Evolutionary conservation across 495 filamentous ascomycete species (phyloP).

Genomic region (Penicillium angulare): DNA sequence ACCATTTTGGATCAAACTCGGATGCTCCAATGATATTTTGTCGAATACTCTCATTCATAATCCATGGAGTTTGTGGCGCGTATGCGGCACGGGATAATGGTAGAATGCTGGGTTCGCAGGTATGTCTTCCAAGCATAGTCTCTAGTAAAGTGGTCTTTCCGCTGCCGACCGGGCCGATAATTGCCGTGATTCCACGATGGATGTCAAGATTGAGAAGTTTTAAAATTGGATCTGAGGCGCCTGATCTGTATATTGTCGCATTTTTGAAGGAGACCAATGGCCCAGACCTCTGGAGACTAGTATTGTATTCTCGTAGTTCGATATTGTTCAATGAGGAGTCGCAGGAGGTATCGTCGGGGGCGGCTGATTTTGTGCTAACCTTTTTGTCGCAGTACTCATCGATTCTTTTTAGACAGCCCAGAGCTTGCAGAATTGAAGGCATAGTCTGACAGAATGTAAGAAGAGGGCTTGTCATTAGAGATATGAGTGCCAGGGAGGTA

Average conservation of each 20-base stretch:
- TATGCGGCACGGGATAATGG: constrained; percentile 23
- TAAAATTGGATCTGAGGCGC: neutral
- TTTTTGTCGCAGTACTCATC: constrained; percentile 20
- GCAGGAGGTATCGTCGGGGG: too few species aligned
- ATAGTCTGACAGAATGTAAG: constrained; percentile 25
- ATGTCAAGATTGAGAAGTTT: constrained; percentile 3
- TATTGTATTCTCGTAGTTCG: neutral
- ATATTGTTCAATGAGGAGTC: too few species aligned
- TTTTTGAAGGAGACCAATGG: constrained; percentile 1
- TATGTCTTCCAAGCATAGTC: constrained; percentile 10
- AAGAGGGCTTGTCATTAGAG: constrained; percentile 28
- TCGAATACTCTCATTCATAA: constrained; percentile 39
- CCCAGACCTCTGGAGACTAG: neutral
- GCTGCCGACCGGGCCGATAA: constrained; percentile 39
- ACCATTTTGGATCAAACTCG: constrained; percentile 27
- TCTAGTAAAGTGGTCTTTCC: constrained; percentile 41
- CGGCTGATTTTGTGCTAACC: neutral
- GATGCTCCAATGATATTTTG: constrained; percentile 25
- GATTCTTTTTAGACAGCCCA: constrained; percentile 32
- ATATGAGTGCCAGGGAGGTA: constrained; percentile 36
- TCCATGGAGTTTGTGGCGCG: constrained; percentile 43
- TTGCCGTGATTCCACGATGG: constrained; percentile 18
- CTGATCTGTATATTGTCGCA: constrained; percentile 9
- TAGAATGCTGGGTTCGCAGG: neutral
- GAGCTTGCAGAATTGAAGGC: constrained; percentile 16